Evolutionary conservation across 192 early-diverging fungal genomes (phyloP), one percentile per base, ranked within the genome.

Genomic region (Coemansia sp.): DNA sequence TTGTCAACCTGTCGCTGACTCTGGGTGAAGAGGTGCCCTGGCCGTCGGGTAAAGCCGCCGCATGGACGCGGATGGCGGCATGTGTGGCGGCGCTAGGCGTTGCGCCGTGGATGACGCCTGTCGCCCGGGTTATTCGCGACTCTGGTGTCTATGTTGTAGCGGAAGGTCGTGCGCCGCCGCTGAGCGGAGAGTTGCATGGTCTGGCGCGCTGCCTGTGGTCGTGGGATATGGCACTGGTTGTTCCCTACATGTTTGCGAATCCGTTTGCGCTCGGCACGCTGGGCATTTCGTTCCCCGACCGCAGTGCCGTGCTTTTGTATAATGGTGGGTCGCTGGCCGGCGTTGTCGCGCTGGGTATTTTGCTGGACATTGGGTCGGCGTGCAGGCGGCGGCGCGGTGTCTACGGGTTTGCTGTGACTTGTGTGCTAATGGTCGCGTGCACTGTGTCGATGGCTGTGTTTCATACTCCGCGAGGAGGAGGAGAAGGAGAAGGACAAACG

Each of bases 161-260:
- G 2, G 42, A 45, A 17, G 24, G 25, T 2, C 40, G 24, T 1
- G 22, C 3, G 1, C 14, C 10, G 5, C 24, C 10, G 9, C 3
- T 24, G 24, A 10, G 19, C 3, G 20, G 11, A 36, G 59, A 54
- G 51, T n/a, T 54, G 17, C 25, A 25, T 2, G 14, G 51, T 25
- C 40, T 29, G 14, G 59, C 39, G 6, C 1, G 14, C 8, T 42
- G 40, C 3, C 24, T 61, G 40, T 61, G 59, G 25, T 11, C 59
- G 15, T 25, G 40, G 27, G 9, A 22, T 3, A 41, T 41, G 59
- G 59, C 24, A 14, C 68, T 76, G 7, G 43, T 70, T 14, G 47
- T 67, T 42, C 63, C 74, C 7, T 70, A 56, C 45, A 67, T 76
- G 68, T 76, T 76, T 31, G 51, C 68, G 12, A 51, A 49, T 12